These are phyloP conservation scores for Orbilia oligospora DNA, from an alignment of 2,329 filamentous ascomycete genomes.

Conservation along the genomic window DNA sequence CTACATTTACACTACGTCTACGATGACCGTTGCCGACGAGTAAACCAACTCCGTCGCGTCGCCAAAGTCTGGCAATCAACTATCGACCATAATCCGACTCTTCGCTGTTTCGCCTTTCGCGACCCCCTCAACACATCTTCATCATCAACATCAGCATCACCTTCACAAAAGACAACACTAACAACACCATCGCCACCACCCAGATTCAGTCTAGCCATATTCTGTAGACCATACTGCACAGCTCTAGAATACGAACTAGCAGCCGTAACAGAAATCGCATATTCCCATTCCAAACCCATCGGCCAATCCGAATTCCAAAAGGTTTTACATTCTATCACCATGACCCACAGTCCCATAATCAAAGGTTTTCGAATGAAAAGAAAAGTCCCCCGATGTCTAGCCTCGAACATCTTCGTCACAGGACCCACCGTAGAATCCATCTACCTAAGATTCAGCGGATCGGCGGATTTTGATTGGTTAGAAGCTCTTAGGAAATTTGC, in stretches of 20 bases:
- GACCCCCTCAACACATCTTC: constrained; percentile 2
- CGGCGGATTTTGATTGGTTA: not conserved
- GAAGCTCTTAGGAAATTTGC: not conserved
- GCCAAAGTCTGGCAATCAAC: constrained; percentile 1
- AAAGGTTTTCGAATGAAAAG: not conserved
- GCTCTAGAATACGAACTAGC: constrained; percentile 4
- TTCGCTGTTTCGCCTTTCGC: constrained; percentile 7
- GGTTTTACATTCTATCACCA: not conserved
- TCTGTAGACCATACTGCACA: constrained; percentile 9
- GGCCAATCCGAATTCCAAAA: not conserved
- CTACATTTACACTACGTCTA: constrained; percentile 4
- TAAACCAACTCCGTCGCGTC: constrained; percentile 19
- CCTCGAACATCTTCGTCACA: not conserved
- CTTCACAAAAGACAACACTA: not conserved
- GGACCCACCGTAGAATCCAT: not conserved
- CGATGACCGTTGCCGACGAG: constrained; percentile 2
- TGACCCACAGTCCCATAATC: not conserved
- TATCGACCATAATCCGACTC: not conserved
- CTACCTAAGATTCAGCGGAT: constrained; percentile 2
- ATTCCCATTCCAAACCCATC: not conserved
- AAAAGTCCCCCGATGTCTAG: not conserved
- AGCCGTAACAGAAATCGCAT: not conserved
- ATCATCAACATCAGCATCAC: not conserved
- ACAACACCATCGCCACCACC: too few relatives aligned
- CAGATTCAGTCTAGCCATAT: not conserved